Evolutionary conservation across 108 stramenopile species (phyloP).

Genomic region (Aurantiochytrium sp.): DNA sequence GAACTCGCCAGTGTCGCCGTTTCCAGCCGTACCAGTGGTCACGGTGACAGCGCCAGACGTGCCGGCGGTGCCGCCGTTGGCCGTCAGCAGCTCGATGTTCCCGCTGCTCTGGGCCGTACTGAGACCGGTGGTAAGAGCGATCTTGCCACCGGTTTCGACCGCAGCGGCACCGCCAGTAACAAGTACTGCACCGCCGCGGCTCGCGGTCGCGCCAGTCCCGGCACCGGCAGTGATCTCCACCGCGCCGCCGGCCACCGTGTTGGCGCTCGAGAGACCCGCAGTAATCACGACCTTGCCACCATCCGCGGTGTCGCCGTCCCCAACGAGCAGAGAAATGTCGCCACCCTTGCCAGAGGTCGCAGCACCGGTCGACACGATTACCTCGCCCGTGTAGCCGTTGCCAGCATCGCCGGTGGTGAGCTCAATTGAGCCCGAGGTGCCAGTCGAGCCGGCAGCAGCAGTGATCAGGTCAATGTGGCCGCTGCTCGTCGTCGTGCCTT

Average conservation of each 20-base stretch:
- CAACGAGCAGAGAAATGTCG: not conserved
- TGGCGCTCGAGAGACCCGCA: not conserved
- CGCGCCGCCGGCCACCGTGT: not conserved
- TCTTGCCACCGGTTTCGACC: not conserved
- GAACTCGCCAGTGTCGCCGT: not conserved
- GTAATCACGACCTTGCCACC: not conserved
- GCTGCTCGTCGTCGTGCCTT: not conserved
- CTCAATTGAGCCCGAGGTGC: not conserved
- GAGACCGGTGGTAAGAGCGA: not conserved
- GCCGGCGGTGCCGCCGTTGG: not conserved
- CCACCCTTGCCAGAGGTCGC: conserved; percentile 23
- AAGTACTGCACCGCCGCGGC: not conserved
- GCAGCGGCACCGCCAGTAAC: not conserved
- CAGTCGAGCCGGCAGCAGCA: not conserved
- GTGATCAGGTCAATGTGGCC: not conserved
- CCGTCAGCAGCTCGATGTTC: not conserved
- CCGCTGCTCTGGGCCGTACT: not conserved
- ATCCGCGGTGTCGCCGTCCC: not conserved
- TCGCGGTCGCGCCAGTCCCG: not conserved
- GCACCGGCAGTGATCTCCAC: not conserved
- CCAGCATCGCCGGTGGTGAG: not conserved
- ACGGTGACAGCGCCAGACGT: not conserved
- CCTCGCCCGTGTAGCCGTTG: not conserved
- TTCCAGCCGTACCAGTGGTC: not conserved
- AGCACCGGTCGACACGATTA: not conserved